A percentile compares a stretch with the other conserved stretches of the same genome.
Conservation (phyloP, 345 rosid genomes). For the Microcos paniculata region DNA sequence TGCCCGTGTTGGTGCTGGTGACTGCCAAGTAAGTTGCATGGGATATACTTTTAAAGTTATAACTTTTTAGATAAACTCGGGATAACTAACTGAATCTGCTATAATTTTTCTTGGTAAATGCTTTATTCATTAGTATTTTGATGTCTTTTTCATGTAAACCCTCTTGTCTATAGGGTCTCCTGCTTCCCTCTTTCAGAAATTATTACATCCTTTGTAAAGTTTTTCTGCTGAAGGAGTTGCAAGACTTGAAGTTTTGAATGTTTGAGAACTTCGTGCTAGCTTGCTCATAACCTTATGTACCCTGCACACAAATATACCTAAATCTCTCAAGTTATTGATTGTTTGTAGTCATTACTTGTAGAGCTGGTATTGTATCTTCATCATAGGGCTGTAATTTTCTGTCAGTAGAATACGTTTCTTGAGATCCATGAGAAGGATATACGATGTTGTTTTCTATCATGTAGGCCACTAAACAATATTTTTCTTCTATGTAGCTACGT, state of each 20-base stretch:
- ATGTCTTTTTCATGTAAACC: not conserved
- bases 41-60: slow-evolving; percentile 8
- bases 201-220: not conserved
- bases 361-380: not conserved
- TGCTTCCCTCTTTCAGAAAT: not conserved
- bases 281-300: not conserved
- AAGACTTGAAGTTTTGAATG: not conserved
- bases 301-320: not conserved
- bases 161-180: not conserved
- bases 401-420: too few relatives aligned
- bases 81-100: not conserved
- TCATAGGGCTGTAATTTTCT: too few relatives aligned
- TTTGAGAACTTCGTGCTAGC: not conserved
- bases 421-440: not conserved
- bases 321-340: not conserved
- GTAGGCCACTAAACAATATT: slow-evolving; percentile 13
- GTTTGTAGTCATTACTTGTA: not conserved
- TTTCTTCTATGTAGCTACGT: slow-evolving; percentile 50
- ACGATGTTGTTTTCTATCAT: not conserved
- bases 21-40: slow-evolving; percentile 83
- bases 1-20: slow-evolving; percentile 99
- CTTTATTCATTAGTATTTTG: not conserved
- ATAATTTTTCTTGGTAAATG: slow-evolving; percentile 6
- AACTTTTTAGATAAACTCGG: slow-evolving; percentile 2
- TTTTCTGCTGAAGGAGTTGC: not conserved